Percentiles rank a stretch among this genome's conserved stretches.
Evolutionary conservation across 345 rosid species (phyloP).

Genomic region (Boechera stricta): DNA sequence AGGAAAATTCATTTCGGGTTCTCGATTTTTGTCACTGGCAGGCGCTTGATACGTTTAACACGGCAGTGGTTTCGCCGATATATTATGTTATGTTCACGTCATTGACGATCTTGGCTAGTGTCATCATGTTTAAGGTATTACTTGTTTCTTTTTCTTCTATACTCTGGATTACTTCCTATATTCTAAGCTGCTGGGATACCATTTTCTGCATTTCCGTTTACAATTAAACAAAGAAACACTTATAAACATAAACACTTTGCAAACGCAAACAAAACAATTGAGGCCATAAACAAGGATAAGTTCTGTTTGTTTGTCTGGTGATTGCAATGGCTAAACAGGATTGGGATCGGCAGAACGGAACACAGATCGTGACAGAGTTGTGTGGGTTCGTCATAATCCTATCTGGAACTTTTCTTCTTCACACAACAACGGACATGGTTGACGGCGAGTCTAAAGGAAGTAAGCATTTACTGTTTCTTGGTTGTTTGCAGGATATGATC

Average conservation of each 20-base stretch:
- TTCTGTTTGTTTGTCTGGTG: neutral
- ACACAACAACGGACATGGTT: constrained; percentile 68
- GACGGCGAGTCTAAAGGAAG: constrained; percentile 47
- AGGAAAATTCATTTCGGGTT: neutral
- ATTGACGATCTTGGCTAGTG: constrained; percentile 73
- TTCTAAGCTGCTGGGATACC: neutral
- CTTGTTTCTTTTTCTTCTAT: neutral
- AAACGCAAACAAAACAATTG: neutral
- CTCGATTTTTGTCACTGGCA: constrained; percentile 32
- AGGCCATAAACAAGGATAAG: neutral
- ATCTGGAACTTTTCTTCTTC: constrained; percentile 76
- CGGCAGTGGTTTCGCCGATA: constrained; percentile 81
- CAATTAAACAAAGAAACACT: neutral
- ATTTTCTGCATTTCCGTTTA: neutral
- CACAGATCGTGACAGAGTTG: constrained; percentile 67
- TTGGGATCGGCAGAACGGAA: constrained; percentile 68
- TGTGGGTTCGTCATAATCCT: constrained; percentile 75
- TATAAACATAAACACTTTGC: no score
- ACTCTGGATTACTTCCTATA: neutral
- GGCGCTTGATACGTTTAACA: constrained; percentile 85
- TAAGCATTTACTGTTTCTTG: neutral
- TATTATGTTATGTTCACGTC: constrained; percentile 83
- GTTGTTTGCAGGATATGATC: neutral
- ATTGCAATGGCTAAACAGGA: constrained; percentile 48
- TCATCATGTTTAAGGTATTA: constrained; percentile 82